phyloP scores from a whole-genome alignment of 305 asterid genomes.

The Fraxinus platypoda region DNA sequence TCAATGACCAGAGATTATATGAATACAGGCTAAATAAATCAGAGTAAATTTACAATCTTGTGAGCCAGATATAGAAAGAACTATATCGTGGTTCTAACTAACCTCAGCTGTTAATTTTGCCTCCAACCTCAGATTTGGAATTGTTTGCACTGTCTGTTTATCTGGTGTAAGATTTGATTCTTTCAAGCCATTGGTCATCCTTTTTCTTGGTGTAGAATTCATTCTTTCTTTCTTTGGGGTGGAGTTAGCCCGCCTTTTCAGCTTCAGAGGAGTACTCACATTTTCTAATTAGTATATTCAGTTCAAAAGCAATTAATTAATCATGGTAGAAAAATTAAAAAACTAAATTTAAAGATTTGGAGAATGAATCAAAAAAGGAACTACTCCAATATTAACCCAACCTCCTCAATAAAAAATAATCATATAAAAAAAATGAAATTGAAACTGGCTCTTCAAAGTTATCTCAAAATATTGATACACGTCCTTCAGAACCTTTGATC shows the following conservation, averaged over 20 bases:
- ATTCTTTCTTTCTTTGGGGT: conserved; percentile 53
- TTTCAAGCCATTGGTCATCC: conserved; percentile 40
- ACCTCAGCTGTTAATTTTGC: conserved; percentile 87
- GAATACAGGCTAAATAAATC: conserved; percentile 5
- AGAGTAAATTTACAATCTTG: conserved; percentile 14
- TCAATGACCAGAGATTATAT: conserved; percentile 14
- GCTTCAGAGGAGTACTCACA: conserved; percentile 56
- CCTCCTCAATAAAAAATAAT: not conserved
- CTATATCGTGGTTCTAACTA: conserved; percentile 14
- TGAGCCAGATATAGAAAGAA: conserved; percentile 15
- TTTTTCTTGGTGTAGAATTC: conserved; percentile 58
- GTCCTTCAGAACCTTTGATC: not conserved
- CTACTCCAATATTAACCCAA: conserved; percentile 3
- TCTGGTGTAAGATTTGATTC: conserved; percentile 45
- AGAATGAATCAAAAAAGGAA: not conserved
- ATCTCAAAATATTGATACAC: not conserved
- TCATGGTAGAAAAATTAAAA: conserved; percentile 9
- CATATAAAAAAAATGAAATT: not conserved
- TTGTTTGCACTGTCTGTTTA: conserved; percentile 40
- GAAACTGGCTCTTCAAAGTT: not conserved
- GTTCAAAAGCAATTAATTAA: conserved; percentile 14
- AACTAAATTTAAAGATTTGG: not conserved
- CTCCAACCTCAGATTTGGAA: conserved; percentile 82
- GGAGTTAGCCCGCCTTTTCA: conserved; percentile 38
- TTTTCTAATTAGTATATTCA: conserved; percentile 36